Percentiles rank a stretch among this genome's conserved stretches.
phyloP scores from a whole-genome alignment of 2,329 filamentous ascomycete genomes.

The Pestalotiopsis sp. region DNA sequence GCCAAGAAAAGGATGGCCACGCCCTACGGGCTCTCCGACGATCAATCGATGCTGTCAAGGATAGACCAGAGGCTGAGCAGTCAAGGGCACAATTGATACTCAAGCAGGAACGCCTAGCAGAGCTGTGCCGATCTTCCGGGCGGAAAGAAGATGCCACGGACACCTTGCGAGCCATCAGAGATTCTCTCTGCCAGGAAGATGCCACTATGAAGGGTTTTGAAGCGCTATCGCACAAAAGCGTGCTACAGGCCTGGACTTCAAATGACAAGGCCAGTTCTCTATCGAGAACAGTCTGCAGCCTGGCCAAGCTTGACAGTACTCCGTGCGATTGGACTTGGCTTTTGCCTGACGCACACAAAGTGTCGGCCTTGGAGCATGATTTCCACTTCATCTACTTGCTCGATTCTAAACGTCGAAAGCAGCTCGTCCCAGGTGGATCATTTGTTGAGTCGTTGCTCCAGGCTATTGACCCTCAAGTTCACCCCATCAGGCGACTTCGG shows the following conservation, averaged over 20 bases:
- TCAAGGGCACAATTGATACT: constrained; percentile 60
- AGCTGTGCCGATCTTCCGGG: constrained; percentile 57
- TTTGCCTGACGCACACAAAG: constrained; percentile 53
- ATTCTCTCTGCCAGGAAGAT: constrained; percentile 61
- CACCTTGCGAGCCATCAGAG: constrained; percentile 63
- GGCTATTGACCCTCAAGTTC: constrained; percentile 50
- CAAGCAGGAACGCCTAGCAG: constrained; percentile 70
- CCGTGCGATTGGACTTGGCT: constrained; percentile 59
- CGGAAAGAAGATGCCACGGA: constrained; percentile 59
- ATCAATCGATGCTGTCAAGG: constrained; percentile 64
- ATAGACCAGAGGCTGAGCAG: constrained; percentile 56
- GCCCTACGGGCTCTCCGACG: constrained; percentile 62
- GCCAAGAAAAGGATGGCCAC: constrained; percentile 42
- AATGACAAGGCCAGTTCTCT: constrained; percentile 54
- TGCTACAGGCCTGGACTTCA: constrained; percentile 55
- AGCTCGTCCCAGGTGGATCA: constrained; percentile 45
- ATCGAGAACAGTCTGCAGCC: constrained; percentile 60
- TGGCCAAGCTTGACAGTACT: constrained; percentile 62
- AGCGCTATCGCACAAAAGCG: constrained; percentile 50
- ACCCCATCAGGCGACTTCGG: constrained; percentile 56
- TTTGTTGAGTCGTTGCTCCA: constrained; percentile 50
- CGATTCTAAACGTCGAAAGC: constrained; percentile 32
- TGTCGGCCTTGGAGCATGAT: constrained; percentile 63
- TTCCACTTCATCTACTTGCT: constrained; percentile 51
- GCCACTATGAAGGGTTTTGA: constrained; percentile 56